A percentile compares a stretch with the other conserved stretches of the same genome.
Evolutionary conservation across 331 rosid genomes (phyloP).

Genomic region (Pyracantha coccinea): DNA sequence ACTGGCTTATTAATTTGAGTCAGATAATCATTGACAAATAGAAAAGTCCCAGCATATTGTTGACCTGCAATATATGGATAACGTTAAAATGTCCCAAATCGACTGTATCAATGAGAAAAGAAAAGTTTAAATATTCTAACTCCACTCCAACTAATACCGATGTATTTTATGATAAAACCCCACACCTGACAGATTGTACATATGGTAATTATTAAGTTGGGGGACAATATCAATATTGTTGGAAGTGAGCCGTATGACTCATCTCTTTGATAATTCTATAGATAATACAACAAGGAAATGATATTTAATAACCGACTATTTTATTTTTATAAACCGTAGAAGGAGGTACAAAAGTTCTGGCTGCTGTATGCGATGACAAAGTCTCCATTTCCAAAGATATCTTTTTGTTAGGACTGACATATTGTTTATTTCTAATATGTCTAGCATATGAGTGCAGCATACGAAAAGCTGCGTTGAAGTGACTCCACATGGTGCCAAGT

Average conservation of each 20-base stretch:
- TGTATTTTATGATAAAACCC: too few relatives aligned
- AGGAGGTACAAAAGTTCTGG: not conserved
- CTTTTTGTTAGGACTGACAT: not conserved
- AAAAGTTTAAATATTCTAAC: too few relatives aligned
- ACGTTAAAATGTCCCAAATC: too few relatives aligned
- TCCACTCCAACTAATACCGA: too few relatives aligned
- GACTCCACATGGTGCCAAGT: conserved; percentile 13
- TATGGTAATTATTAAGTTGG: too few relatives aligned
- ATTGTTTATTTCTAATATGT: not conserved
- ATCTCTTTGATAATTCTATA: too few relatives aligned
- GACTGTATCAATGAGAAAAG: too few relatives aligned
- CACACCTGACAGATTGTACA: too few relatives aligned
- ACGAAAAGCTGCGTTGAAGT: not conserved
- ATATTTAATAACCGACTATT: not conserved
- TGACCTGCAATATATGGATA: not conserved
- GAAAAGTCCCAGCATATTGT: not conserved
- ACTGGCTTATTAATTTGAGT: not conserved
- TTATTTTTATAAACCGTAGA: not conserved
- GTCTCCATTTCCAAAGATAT: conserved; percentile 15
- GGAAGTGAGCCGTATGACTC: too few relatives aligned
- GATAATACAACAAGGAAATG: too few relatives aligned
- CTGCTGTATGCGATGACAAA: not conserved
- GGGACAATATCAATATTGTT: too few relatives aligned
- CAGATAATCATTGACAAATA: not conserved
- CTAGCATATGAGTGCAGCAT: not conserved